phyloP scores from a whole-genome alignment of 2,329 filamentous ascomycete species.

The Sordariomycetes sp. region DNA sequence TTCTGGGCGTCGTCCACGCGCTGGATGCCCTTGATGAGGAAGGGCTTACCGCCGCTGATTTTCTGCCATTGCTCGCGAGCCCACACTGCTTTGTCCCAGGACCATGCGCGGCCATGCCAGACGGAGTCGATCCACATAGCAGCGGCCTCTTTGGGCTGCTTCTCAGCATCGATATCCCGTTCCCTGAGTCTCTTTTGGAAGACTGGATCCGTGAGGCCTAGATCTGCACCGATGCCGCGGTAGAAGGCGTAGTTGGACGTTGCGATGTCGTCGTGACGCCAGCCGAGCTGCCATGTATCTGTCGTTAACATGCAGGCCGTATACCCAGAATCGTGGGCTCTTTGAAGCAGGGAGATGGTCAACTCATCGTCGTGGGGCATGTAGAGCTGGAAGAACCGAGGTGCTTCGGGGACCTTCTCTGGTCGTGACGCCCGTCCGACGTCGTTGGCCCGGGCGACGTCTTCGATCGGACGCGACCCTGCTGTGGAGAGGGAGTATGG shows the following conservation, averaged over 20 bases:
- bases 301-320: conserved; percentile 62
- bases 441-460: conserved; percentile 50
- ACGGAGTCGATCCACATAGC: conserved; percentile 41
- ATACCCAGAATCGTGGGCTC: conserved; percentile 54
- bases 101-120: conserved; percentile 35
- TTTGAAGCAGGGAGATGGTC: conserved; percentile 51
- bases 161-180: conserved; percentile 27
- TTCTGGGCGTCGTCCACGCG: conserved; percentile 28
- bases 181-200: conserved; percentile 34
- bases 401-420: too few relatives aligned
- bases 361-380: conserved; percentile 60
- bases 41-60: too few relatives aligned
- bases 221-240: conserved; percentile 45
- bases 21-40: conserved; percentile 31
- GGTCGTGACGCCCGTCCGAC: too few relatives aligned
- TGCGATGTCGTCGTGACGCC: conserved; percentile 61
- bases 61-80: conserved; percentile 51
- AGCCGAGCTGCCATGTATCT: conserved; percentile 61
- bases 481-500: conserved; percentile 63
- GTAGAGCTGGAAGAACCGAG: conserved; percentile 68
- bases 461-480: conserved; percentile 52
- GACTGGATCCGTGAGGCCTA: conserved; percentile 59
- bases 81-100: conserved; percentile 53
- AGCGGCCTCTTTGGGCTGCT: too few relatives aligned
- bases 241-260: conserved; percentile 52